phyloP scores from a whole-genome alignment of 352 stramenopile genomes.

The Blastocystis sp. region DNA sequence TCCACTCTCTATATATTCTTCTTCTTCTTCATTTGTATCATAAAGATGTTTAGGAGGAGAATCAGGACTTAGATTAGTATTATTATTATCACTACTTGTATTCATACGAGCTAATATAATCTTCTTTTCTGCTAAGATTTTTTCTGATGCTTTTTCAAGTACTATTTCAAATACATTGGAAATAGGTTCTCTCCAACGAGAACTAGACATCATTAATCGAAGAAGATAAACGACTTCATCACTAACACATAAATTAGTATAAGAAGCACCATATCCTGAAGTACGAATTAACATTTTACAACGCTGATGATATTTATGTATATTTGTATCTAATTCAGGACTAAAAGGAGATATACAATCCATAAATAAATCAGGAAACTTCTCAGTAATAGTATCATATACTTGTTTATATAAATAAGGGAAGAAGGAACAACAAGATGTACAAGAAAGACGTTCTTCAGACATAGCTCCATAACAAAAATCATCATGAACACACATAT shows the following conservation, averaged over 20 bases:
- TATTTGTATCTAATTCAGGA: slow-evolving; percentile 21
- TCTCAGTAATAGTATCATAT: slow-evolving; percentile 24
- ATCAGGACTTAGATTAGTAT: no score
- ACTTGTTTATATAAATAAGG: slow-evolving; percentile 33
- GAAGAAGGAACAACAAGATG: slow-evolving; percentile 34
- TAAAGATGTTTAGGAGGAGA: no score
- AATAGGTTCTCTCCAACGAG: slow-evolving; percentile 23
- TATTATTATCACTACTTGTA: no score
- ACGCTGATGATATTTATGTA: no score
- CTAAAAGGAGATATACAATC: slow-evolving; percentile 9
- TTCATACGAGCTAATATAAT: no score
- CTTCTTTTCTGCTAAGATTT: slow-evolving; percentile 35
- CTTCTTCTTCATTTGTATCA: not conserved
- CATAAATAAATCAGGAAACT: slow-evolving; percentile 6
- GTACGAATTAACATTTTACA: slow-evolving; percentile 36
- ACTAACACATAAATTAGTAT: slow-evolving; percentile 27
- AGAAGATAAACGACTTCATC: slow-evolving; percentile 36
- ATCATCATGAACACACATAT: slow-evolving; percentile 34
- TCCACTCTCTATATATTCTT: not conserved
- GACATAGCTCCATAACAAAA: slow-evolving; percentile 37
- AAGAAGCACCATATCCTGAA: slow-evolving; percentile 18
- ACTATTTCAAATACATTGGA: slow-evolving; percentile 35
- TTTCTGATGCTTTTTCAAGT: slow-evolving; percentile 17
- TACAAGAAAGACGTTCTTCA: slow-evolving; percentile 27
- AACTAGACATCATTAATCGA: slow-evolving; percentile 21